Evolutionary conservation across 2,329 filamentous ascomycete species (phyloP).

Genomic region (Cladophialophora carrionii): DNA sequence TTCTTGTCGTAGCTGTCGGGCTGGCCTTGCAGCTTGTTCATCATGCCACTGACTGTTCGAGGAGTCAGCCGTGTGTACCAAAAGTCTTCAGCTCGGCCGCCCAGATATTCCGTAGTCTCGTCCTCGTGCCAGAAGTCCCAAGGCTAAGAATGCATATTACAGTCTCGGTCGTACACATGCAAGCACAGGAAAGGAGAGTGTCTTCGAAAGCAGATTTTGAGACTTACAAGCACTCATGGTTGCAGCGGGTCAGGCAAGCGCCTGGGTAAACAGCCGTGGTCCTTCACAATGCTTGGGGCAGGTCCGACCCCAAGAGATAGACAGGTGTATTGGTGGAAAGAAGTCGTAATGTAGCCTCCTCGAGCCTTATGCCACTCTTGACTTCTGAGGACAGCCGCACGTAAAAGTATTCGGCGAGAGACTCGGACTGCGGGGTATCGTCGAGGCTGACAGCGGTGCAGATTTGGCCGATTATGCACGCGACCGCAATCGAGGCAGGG

Average conservation of each 20-base stretch:
- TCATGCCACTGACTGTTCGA: conserved; percentile 75
- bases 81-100: not conserved
- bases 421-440: conserved; percentile 22
- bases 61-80: conserved; percentile 22
- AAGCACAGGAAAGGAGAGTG: not conserved
- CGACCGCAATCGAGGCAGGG: conserved; percentile 1
- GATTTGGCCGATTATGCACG: not conserved
- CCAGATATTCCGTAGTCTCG: not conserved
- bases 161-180: not conserved
- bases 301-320: not conserved
- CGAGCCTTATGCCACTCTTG: conserved; percentile 5
- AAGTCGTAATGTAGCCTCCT: not conserved
- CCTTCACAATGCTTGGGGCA: conserved; percentile 1
- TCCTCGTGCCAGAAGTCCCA: not conserved
- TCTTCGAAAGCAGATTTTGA: not conserved
- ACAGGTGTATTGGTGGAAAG: not conserved
- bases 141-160: not conserved
- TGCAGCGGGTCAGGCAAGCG: conserved; percentile 24
- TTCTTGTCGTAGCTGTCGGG: conserved; percentile 99
- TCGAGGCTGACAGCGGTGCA: conserved; percentile 21
- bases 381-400: conserved; percentile 16
- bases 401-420: conserved; percentile 10
- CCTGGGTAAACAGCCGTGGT: conserved; percentile 14
- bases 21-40: conserved; percentile 94
- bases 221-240: conserved; percentile 35